These are phyloP conservation scores for Aspergillus nidulans DNA, from an alignment of 495 filamentous ascomycete species.

Conservation along the genomic window DNA sequence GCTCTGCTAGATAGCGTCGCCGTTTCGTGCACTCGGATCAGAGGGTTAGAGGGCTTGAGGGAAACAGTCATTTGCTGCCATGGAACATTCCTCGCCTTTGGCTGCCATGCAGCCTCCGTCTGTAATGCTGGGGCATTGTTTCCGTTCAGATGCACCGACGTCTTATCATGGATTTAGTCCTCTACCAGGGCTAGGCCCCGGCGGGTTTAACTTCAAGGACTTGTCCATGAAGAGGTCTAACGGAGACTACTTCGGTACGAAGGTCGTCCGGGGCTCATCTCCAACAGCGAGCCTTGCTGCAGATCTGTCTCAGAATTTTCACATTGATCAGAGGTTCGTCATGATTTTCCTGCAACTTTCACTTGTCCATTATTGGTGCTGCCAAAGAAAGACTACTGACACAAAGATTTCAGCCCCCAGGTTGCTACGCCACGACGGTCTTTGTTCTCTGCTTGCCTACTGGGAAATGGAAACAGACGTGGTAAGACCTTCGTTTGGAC, in stretches of 20 bases:
- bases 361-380: not conserved
- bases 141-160: slow-evolving; percentile 48
- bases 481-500: slow-evolving; percentile 52
- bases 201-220: slow-evolving; percentile 69
- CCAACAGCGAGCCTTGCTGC: slow-evolving; percentile 85
- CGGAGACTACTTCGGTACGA: slow-evolving; percentile 73
- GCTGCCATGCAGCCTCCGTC: slow-evolving; percentile 88
- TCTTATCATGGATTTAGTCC: slow-evolving; percentile 47
- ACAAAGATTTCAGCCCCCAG: slow-evolving; percentile 63
- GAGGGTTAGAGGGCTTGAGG: not conserved
- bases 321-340: slow-evolving; percentile 80
- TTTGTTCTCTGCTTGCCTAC: slow-evolving; percentile 79
- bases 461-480: slow-evolving; percentile 60
- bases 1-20: slow-evolving; percentile 17
- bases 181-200: slow-evolving; percentile 53
- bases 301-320: slow-evolving; percentile 94
- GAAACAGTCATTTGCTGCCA: slow-evolving; percentile 29
- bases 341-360: not conserved
- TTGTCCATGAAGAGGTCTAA: slow-evolving; percentile 59
- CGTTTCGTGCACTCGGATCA: slow-evolving; percentile 9
- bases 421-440: slow-evolving; percentile 87
- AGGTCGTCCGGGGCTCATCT: slow-evolving; percentile 75
- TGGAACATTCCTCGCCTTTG: slow-evolving; percentile 92
- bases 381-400: slow-evolving; percentile 21
- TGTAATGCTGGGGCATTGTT: slow-evolving; percentile 53